Percentiles rank a stretch among this genome's conserved stretches.
Conservation (phyloP, 768 basidiomycete genomes). For the Boletus huronensis region DNA sequence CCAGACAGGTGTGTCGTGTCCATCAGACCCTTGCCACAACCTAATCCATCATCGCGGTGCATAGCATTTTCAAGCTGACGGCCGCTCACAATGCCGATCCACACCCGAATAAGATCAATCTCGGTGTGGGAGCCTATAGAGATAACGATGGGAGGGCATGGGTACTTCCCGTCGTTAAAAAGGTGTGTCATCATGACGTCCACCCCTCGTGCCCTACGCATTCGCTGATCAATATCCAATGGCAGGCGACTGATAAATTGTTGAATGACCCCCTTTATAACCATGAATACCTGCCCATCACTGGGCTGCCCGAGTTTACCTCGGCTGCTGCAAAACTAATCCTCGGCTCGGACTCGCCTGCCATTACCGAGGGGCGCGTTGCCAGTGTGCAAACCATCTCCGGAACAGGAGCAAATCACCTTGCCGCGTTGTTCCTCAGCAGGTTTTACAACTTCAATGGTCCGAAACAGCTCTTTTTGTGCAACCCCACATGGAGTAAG, state of each 20-base stretch:
- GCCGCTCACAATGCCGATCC: conserved; percentile 84
- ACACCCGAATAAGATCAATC: conserved; percentile 76
- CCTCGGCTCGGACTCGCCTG: conserved; percentile 67
- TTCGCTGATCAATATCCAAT: neutral
- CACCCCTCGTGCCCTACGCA: neutral
- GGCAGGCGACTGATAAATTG: conserved; percentile 69
- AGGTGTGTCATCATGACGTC: conserved; percentile 44
- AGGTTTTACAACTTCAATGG: conserved; percentile 71
- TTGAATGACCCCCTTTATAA: conserved; percentile 70
- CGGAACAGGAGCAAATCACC: conserved; percentile 94
- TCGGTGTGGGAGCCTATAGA: conserved; percentile 91
- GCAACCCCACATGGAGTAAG: conserved; percentile 94
- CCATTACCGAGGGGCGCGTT: conserved; percentile 66
- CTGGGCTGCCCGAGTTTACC: conserved; percentile 81
- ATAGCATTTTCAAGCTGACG: conserved; percentile 87
- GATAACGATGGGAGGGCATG: conserved; percentile 86
- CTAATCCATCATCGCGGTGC: conserved; percentile 7
- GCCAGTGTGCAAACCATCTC: conserved; percentile 90
- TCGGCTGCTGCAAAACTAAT: conserved; percentile 79
- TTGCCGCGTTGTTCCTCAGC: conserved; percentile 83
- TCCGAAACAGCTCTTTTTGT: conserved; percentile 71
- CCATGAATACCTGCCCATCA: conserved; percentile 91
- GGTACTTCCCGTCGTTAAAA: conserved; percentile 89
- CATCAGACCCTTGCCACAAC: neutral
- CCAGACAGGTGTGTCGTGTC: conserved; percentile 63